phyloP scores from a whole-genome alignment of 2,329 filamentous ascomycete genomes.

The Colletotrichum tropicale region DNA sequence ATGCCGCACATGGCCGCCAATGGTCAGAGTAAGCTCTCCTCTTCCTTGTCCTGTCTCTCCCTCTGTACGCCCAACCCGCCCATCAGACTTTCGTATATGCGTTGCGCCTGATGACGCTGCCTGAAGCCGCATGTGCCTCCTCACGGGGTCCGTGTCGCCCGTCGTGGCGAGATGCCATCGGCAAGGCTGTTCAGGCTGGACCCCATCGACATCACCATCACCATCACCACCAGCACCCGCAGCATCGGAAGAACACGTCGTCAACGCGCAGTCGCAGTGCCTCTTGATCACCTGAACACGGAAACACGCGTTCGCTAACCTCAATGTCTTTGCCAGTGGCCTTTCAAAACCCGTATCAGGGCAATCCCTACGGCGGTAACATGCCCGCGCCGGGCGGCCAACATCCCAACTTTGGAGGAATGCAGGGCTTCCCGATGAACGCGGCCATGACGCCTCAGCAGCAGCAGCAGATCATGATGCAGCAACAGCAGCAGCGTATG shows the following conservation, averaged over 20 bases:
- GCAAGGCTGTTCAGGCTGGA: neutral
- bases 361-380: conserved; percentile 60
- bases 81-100: neutral
- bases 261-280: neutral
- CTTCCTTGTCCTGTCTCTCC: conserved; percentile 26
- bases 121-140: neutral
- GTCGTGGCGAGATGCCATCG: neutral
- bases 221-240: neutral
- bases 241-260: neutral
- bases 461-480: conserved; percentile 29
- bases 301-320: conserved; percentile 31
- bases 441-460: conserved; percentile 50
- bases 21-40: conserved; percentile 60
- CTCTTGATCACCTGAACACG: conserved; percentile 18
- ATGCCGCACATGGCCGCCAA: conserved; percentile 65
- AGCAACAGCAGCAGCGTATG: conserved; percentile 34
- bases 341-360: conserved; percentile 63
- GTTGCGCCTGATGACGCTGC: neutral
- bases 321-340: conserved; percentile 48
- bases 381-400: conserved; percentile 55
- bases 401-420: conserved; percentile 54
- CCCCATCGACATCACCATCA: neutral
- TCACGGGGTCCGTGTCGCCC: neutral
- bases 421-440: conserved; percentile 60
- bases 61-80: neutral